Conservation (phyloP, 495 filamentous ascomycete species). For the Tuber indicum region DNA sequence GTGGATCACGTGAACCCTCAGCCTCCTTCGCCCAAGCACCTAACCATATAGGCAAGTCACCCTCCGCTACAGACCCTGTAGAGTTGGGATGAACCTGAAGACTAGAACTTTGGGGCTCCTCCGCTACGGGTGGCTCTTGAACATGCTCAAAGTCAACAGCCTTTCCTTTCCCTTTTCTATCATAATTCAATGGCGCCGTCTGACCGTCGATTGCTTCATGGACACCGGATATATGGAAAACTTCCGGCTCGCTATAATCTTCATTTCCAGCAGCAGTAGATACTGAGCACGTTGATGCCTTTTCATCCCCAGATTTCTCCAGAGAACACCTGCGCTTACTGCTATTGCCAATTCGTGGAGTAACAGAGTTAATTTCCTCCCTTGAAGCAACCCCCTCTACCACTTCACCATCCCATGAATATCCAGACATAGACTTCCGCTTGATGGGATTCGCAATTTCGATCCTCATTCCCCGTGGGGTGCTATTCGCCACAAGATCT, state of each 20-base stretch:
- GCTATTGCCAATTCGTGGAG: not conserved
- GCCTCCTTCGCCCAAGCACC: not conserved
- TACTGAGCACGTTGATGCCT: not conserved
- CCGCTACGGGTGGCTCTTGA: not conserved
- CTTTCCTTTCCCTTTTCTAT: not conserved
- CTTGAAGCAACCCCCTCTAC: not conserved
- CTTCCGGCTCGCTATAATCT: conserved; percentile 16
- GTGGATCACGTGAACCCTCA: not conserved
- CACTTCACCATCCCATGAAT: not conserved
- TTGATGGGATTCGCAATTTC: conserved; percentile 23
- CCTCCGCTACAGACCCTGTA: not conserved
- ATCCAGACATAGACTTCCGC: conserved; percentile 4
- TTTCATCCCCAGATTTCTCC: conserved; percentile 15
- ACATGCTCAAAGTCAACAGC: not conserved
- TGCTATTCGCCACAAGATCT: not conserved
- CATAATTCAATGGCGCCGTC: not conserved
- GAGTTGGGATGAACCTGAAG: not conserved
- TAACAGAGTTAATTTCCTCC: not conserved
- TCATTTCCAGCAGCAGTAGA: conserved; percentile 4
- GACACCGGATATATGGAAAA: conserved; percentile 27
- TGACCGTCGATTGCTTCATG: conserved; percentile 4
- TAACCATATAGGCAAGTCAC: not conserved
- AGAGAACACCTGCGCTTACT: conserved; percentile 24
- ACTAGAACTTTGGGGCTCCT: not conserved
- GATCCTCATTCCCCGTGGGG: conserved; percentile 11